A percentile compares a stretch with the other conserved stretches of the same genome.
These are phyloP conservation scores for Candida khao-thaluensis DNA, from an alignment of 805 yeast species.

Conservation along the genomic window DNA sequence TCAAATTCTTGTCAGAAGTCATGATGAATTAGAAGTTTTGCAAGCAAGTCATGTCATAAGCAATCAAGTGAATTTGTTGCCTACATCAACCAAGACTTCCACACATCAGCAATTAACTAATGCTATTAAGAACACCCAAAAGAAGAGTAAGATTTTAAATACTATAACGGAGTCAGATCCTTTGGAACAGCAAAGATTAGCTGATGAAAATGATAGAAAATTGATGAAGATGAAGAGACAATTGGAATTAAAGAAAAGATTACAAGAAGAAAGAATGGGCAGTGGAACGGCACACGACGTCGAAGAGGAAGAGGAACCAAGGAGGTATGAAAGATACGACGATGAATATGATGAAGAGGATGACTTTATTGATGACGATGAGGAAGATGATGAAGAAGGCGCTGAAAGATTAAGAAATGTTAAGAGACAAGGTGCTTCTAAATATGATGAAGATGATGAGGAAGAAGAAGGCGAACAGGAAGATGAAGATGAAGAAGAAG, in stretches of 20 bases:
- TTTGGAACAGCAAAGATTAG: constrained; percentile 59
- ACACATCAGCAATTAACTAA: constrained; percentile 79
- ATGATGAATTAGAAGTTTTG: constrained; percentile 68
- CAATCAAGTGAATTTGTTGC: constrained; percentile 72
- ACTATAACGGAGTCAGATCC: constrained; percentile 66
- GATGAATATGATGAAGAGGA: constrained; percentile 40
- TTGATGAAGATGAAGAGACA: constrained; percentile 64
- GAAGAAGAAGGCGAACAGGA: constrained; percentile 28
- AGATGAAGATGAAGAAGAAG: constrained; percentile 7
- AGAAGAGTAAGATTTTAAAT: constrained; percentile 48
- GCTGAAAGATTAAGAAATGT: constrained; percentile 58
- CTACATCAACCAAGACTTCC: constrained; percentile 84
- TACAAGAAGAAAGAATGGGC: constrained; percentile 54
- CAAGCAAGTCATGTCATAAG: constrained; percentile 65
- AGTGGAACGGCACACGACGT: constrained; percentile 16
- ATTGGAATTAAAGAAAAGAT: constrained; percentile 57
- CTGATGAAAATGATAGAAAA: constrained; percentile 61
- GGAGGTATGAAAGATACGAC: constrained; percentile 38
- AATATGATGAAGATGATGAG: constrained; percentile 31
- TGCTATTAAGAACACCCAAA: constrained; percentile 55
- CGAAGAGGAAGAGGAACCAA: constrained; percentile 30
- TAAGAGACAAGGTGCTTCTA: constrained; percentile 55
- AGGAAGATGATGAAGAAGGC: constrained; percentile 48
- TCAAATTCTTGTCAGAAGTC: constrained; percentile 67
- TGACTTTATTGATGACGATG: constrained; percentile 44